Evolutionary conservation across 176 grass and related monocot species (phyloP), one percentile per base, ranked within the genome.

Genomic region (Alopecurus myosuroides): DNA sequence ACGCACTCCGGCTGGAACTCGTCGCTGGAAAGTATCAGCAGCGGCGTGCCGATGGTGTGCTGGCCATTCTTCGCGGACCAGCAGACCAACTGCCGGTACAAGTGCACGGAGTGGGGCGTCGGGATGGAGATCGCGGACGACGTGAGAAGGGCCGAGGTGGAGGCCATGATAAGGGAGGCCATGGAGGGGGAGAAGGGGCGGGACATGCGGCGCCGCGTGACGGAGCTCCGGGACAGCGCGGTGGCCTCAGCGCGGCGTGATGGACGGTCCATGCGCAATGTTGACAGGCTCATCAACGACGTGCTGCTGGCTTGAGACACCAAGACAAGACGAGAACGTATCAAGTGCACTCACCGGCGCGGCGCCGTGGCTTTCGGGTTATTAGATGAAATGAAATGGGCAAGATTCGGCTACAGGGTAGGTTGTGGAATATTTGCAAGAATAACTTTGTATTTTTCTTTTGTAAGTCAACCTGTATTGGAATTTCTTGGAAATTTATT

Each of bases 1-100:
- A 94, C 92, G 0, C 94, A 97, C 77, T 97, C 85, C 22, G 94
- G 94, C 1, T 97, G 94, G 94, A 97, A 97, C 92, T 94, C 94
- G 6, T 86, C 90, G 46, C 14, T 92, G 29, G 94, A 97, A 86
- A 87, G 83, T 64, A 67, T 92, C 18, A 14, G 51, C 75, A 75
- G 49, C 68, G 90, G 87, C n/a, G 83, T 92, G 68, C 66, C 80
- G 15, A 86, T 84, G 87, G 37, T 92, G 60, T 79, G 86, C 49
- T 92, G 90, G 90, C 90, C 90, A 0, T 92, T 92, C 83, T 92
- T 92, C 67, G 86, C 84, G 0, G 90, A 92, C 75, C 90, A 92
- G 79, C 86, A 89, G 83, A 92, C 86, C 40, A 92, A 92, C 84
- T 89, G 87, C 75, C 28, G 90, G 20, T 92, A 89, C 84, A 88